Percentiles rank a stretch among this genome's conserved stretches.
These are phyloP conservation scores for Venustampulla echinocandica DNA, from an alignment of 495 filamentous ascomycete species.

Conservation along the genomic window DNA sequence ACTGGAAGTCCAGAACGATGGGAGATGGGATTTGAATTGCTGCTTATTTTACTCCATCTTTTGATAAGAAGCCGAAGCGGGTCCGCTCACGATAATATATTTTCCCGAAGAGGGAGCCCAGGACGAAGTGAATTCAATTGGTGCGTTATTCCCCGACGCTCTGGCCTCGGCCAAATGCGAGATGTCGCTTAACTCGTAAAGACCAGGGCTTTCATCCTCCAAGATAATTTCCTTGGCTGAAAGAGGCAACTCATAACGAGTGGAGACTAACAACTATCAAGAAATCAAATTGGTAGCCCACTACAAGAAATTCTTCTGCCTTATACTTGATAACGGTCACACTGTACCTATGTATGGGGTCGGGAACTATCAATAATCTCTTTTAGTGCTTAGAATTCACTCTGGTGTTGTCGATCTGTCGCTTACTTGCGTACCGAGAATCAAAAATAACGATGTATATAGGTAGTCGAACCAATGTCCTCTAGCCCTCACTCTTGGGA, in stretches of 20 bases:
- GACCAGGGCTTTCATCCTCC: neutral
- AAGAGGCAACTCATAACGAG: neutral
- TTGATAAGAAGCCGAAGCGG: neutral
- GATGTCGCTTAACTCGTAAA: neutral
- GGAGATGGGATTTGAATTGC: neutral
- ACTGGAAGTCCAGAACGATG: neutral
- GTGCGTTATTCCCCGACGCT: no score
- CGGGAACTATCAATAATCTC: no score
- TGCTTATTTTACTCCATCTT: neutral
- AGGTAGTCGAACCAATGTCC: neutral
- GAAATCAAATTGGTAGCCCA: neutral
- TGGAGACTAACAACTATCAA: neutral
- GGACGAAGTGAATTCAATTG: neutral
- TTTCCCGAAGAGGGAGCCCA: neutral
- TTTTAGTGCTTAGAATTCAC: no score
- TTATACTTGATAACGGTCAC: neutral
- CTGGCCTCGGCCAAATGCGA: no score
- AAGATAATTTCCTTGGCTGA: neutral
- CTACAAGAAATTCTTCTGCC: neutral
- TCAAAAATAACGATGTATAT: neutral
- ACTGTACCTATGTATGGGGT: no score
- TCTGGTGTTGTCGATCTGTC: no score
- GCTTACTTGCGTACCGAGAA: neutral
- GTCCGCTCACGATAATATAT: neutral
- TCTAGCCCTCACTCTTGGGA: neutral